Conservation (phyloP, 140 eudicot genomes). For the Oenanthe javanica region DNA sequence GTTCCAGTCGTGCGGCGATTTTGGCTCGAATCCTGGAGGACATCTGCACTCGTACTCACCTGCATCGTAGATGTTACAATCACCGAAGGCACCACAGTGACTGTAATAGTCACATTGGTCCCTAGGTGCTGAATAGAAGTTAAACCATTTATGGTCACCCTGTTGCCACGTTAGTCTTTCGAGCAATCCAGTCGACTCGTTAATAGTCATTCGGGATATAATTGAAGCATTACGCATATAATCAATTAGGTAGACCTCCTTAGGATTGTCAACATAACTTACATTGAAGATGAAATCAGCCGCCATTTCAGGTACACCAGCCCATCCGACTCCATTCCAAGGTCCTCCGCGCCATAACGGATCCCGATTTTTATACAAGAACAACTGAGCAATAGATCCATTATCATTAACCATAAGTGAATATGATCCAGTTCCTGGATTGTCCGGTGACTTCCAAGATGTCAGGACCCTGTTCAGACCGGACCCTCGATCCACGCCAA, state of each 20-base stretch:
- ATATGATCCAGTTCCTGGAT: slow-evolving; percentile 33
- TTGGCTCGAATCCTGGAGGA: slow-evolving; percentile 34
- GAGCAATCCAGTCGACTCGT: background rate
- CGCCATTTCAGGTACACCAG: slow-evolving; percentile 24
- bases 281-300: slow-evolving; percentile 17
- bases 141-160: background rate
- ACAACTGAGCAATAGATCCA: slow-evolving; percentile 22
- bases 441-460: slow-evolving; percentile 35
- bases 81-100: slow-evolving; percentile 40
- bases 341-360: slow-evolving; percentile 34
- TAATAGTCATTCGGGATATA: background rate
- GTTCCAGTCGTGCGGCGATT: slow-evolving; percentile 29
- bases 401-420: background rate
- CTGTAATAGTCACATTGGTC: slow-evolving; percentile 35
- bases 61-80: slow-evolving; percentile 15
- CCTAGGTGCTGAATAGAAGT: slow-evolving; percentile 7
- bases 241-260: background rate
- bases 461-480: slow-evolving; percentile 23
- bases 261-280: background rate
- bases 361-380: slow-evolving; percentile 19
- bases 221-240: background rate
- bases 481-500: slow-evolving; percentile 26
- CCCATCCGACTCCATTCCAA: slow-evolving; percentile 32
- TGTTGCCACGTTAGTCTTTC: slow-evolving; percentile 1
- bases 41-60: slow-evolving; percentile 29